Conservation (phyloP, 2,329 filamentous ascomycete genomes). For the Magnaporthales sp. region DNA sequence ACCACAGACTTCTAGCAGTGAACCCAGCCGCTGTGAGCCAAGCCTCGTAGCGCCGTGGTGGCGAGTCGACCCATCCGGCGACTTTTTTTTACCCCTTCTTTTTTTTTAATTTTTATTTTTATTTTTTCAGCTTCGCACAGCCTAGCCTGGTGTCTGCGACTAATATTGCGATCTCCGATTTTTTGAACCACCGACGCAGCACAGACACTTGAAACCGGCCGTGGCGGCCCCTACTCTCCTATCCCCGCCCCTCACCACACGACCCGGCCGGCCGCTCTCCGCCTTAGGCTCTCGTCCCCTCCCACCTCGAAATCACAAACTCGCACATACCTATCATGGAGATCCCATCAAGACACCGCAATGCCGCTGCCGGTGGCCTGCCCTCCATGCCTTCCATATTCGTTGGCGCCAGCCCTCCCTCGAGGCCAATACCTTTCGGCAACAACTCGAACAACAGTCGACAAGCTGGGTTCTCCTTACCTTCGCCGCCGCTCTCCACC, state of each 20-base stretch:
- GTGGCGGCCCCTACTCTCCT: background rate
- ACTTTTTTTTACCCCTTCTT: background rate
- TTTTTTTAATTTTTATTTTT: background rate
- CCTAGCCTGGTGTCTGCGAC: background rate
- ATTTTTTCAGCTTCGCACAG: background rate
- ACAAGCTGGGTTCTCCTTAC: constrained; percentile 11
- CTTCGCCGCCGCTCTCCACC: constrained; percentile 17
- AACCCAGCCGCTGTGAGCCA: background rate
- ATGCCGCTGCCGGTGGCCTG: constrained; percentile 7
- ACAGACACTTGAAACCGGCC: background rate
- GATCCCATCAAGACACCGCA: constrained; percentile 9
- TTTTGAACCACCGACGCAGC: background rate
- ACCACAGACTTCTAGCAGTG: background rate
- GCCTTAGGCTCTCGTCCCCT: background rate
- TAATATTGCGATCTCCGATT: background rate
- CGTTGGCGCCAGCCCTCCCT: constrained; percentile 11
- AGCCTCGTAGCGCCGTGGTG: background rate
- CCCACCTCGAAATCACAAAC: background rate
- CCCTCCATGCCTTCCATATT: constrained; percentile 14
- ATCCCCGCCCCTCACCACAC: background rate
- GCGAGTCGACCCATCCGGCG: background rate
- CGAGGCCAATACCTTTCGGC: constrained; percentile 6
- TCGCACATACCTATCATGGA: constrained; percentile 9
- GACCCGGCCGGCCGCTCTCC: background rate
- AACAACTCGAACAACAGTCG: constrained; percentile 5